These are phyloP conservation scores for Trichoderma guizhouense DNA, from an alignment of 2,329 filamentous ascomycete genomes.

Conservation along the genomic window DNA sequence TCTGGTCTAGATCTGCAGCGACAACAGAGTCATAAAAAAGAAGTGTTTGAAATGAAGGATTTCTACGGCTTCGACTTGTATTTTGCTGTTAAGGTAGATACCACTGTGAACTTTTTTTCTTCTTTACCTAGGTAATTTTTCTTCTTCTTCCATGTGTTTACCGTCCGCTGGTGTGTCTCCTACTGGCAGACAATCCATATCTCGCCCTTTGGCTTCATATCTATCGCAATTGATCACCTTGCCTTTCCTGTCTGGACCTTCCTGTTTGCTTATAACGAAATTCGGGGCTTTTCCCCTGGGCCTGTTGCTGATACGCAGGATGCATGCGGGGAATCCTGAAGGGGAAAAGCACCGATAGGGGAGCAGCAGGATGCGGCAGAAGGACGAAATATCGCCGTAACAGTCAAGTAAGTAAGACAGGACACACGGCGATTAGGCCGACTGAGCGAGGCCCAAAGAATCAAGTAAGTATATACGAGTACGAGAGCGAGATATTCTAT, in stretches of 20 bases:
- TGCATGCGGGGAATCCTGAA: background rate
- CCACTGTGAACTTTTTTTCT: conserved; percentile 5
- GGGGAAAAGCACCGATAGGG: conserved; percentile 1
- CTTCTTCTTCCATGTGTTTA: background rate
- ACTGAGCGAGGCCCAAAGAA: background rate
- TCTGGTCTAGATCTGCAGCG: conserved; percentile 36
- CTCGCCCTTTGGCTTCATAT: background rate
- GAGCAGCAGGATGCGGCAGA: background rate
- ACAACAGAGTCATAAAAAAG: conserved; percentile 26
- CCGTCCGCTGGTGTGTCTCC: background rate
- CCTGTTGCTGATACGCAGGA: background rate
- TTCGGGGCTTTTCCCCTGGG: background rate
- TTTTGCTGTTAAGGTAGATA: conserved; percentile 13
- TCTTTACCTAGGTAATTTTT: background rate
- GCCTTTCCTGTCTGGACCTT: background rate
- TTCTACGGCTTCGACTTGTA: conserved; percentile 14
- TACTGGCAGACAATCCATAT: background rate
- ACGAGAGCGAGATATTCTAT: background rate
- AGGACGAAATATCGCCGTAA: background rate
- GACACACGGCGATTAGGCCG: background rate
- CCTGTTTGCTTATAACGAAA: background rate
- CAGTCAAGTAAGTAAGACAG: background rate
- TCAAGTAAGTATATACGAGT: background rate
- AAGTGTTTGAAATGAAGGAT: conserved; percentile 11
- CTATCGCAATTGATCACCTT: background rate